Conservation (phyloP, 192 early-diverging fungal species). For the Backusella macrospora region DNA sequence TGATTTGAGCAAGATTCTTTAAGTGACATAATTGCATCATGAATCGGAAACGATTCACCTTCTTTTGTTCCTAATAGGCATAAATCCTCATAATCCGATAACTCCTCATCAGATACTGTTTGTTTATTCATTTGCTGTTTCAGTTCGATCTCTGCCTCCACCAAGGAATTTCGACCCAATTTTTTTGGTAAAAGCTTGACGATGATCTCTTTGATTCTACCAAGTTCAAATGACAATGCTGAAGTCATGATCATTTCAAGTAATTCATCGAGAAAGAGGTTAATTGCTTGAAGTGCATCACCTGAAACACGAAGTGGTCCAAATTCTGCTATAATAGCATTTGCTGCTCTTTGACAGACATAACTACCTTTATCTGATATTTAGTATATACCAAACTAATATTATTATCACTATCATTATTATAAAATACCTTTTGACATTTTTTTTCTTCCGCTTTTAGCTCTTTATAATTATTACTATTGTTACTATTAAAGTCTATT, state of each 20-base stretch:
- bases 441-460: not conserved
- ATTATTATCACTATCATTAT: not conserved
- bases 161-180: constrained; percentile 59
- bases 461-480: not conserved
- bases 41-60: constrained; percentile 27
- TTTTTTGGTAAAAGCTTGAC: constrained; percentile 48
- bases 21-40: constrained; percentile 47
- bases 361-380: constrained; percentile 30
- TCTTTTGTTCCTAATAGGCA: constrained; percentile 21
- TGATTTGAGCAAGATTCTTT: constrained; percentile 53
- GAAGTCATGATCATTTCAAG: constrained; percentile 49
- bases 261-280: constrained; percentile 59
- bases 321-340: constrained; percentile 59
- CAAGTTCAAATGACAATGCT: constrained; percentile 53
- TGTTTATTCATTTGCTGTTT: constrained; percentile 53
- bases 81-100: constrained; percentile 37
- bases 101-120: constrained; percentile 23
- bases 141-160: constrained; percentile 61
- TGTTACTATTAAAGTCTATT: not conserved
- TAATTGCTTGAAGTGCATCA: constrained; percentile 57
- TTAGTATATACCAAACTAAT: not conserved
- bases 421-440: constrained; percentile 4
- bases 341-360: constrained; percentile 59
- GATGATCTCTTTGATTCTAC: constrained; percentile 51
- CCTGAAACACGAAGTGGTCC: constrained; percentile 57